Percentiles rank a stretch among this genome's conserved stretches.
phyloP scores from a whole-genome alignment of 352 stramenopile genomes.

The Sclerospora graminicola region DNA sequence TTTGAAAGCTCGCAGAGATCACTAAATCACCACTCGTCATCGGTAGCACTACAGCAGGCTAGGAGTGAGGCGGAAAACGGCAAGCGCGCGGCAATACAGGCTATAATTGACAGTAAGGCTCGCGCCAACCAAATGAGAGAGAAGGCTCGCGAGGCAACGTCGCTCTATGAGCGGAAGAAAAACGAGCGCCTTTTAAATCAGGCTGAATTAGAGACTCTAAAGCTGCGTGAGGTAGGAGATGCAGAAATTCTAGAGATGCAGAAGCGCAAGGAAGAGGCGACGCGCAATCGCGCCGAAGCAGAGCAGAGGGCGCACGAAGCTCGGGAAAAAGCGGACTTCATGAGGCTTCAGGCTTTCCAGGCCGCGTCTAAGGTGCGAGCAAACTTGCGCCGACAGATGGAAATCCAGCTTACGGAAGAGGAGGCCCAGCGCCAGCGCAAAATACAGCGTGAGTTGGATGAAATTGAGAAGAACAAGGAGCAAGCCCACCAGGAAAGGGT shows the following conservation, averaged over 20 bases:
- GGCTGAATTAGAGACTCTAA: constrained; percentile 30
- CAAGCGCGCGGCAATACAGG: constrained; percentile 63
- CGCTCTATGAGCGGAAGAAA: constrained; percentile 48
- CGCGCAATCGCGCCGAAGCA: constrained; percentile 51
- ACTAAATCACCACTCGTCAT: constrained; percentile 20
- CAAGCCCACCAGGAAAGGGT: constrained; percentile 33
- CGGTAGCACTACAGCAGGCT: constrained; percentile 25
- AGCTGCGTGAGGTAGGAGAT: constrained; percentile 34
- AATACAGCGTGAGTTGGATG: constrained; percentile 30
- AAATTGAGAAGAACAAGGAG: constrained; percentile 42
- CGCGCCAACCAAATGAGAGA: constrained; percentile 46
- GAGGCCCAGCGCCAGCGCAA: constrained; percentile 38
- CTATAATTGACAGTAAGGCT: constrained; percentile 62
- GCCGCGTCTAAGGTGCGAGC: constrained; percentile 54
- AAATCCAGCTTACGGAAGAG: constrained; percentile 48
- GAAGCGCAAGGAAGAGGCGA: constrained; percentile 50
- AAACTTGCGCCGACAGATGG: constrained; percentile 56
- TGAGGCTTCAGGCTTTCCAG: constrained; percentile 53
- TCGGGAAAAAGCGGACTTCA: constrained; percentile 43
- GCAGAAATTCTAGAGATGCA: constrained; percentile 35
- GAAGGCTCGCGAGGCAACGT: constrained; percentile 51
- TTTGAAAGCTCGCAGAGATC: constrained; percentile 24
- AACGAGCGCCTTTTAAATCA: constrained; percentile 44
- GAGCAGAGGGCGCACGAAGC: constrained; percentile 52
- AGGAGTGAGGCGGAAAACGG: constrained; percentile 39